Base-by-base conservation (phyloP, 352 stramenopile genomes). In the Globisporangium cederbergense region DNA sequence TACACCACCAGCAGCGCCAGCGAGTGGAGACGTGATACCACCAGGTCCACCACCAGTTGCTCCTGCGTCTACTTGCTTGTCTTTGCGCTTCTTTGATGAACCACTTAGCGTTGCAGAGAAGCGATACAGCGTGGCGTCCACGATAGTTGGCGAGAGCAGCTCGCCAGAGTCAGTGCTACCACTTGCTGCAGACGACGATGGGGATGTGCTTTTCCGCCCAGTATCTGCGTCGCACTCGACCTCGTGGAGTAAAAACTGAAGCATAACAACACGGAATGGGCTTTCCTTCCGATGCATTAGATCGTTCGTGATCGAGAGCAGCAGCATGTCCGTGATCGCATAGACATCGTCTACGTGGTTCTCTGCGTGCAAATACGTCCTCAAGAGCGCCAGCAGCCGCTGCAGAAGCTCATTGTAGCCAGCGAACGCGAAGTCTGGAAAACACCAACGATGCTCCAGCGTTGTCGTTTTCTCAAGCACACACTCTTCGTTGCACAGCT, bases 211-310 rank as follows among this genome's bases (percentile, higher is more conserved):
- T 14, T 9, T 38, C 22, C 67, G 40, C 13, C 30, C 43, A 46
- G 30, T 36, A 14, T 46, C 49, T 1, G 64, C 51, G 51, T 83
- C 76, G n/a, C 78, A 68, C 28, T 87, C 78, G 56, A 84, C 63
- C 60, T 84, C 78, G n/a, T 83, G 76, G 10, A 87, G 72, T 25
- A 87, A 20, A 60, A 83, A 87, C 42, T 87, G 78, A 6, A 87
- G 66, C 18, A 84, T 14, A 49, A 81, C 69, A 6, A 84, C 50
- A 1, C 78, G 78, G 60, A 83, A 68, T 0, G 63, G 63, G 52
- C 59, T 83, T 1, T 58, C 64, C 32, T 65, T 62, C 1, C 47
- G 52, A 20, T 83, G 74, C n/a, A 78, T 55, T 10, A 32, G 52
- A 2, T 70, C 75, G 11, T 63, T 76, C 16, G 71, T 62, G 52